Evolutionary conservation across 2,329 filamentous ascomycete genomes (phyloP).

Genomic region (Lasiodiplodia theobromae): DNA sequence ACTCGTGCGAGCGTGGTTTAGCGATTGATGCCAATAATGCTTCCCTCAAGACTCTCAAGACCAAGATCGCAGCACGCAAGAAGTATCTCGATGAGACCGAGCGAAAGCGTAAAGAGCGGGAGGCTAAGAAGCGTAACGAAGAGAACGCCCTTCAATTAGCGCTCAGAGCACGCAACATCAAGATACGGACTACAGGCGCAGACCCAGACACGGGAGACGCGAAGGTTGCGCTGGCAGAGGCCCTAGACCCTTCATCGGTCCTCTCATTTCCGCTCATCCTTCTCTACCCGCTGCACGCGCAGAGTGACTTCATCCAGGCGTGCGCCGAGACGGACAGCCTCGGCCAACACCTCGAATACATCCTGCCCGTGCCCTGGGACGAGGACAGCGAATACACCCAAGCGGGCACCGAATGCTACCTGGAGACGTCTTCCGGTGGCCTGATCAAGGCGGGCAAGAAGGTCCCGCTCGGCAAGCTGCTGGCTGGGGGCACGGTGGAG

Average conservation of each 20-base stretch:
- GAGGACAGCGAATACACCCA: conserved; percentile 65
- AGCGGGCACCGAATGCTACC: conserved; percentile 77
- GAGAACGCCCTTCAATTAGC: conserved; percentile 58
- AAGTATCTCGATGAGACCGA: conserved; percentile 63
- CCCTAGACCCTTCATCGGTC: conserved; percentile 73
- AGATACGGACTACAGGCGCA: conserved; percentile 69
- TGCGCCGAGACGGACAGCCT: conserved; percentile 81
- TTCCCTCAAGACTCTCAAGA: conserved; percentile 67
- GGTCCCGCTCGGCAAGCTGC: conserved; percentile 74
- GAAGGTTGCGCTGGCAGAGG: conserved; percentile 71
- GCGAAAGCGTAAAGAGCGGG: conserved; percentile 63
- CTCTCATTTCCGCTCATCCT: conserved; percentile 81
- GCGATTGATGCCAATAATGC: conserved; percentile 74
- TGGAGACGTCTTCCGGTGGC: conserved; percentile 81
- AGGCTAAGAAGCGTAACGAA: conserved; percentile 63
- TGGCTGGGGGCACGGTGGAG: conserved; percentile 80
- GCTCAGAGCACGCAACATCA: conserved; percentile 75
- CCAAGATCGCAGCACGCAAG: conserved; percentile 69
- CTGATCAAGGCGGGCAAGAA: conserved; percentile 92
- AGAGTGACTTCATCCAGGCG: conserved; percentile 90
- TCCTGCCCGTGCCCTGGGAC: conserved; percentile 92
- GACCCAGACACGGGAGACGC: conserved; percentile 91
- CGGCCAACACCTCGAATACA: conserved; percentile 79
- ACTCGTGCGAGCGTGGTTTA: conserved; percentile 78
- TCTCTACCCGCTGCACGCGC: conserved; percentile 80